Evolutionary conservation across 2,329 filamentous ascomycete species (phyloP).

Genomic region (Ascochyta viciae-villosae): DNA sequence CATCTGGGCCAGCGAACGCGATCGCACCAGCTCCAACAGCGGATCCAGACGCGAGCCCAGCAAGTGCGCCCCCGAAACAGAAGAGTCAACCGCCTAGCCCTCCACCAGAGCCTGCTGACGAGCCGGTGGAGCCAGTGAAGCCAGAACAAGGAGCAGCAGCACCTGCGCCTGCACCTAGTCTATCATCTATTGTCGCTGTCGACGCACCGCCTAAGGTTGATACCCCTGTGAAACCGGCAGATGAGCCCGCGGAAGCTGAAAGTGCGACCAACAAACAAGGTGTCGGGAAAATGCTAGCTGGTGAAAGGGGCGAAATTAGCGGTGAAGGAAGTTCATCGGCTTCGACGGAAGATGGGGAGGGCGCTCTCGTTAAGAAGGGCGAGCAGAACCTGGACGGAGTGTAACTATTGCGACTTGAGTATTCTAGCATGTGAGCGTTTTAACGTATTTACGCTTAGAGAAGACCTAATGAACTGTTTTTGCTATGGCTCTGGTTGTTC

Average conservation of each 20-base stretch:
- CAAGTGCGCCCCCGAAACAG: conserved; percentile 24
- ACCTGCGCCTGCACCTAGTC: background rate
- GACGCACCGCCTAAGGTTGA: conserved; percentile 1
- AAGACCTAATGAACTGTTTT: background rate
- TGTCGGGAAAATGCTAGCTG: background rate
- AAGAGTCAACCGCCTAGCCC: conserved; percentile 11
- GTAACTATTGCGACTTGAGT: background rate
- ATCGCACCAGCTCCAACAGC: conserved; percentile 17
- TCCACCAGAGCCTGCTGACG: conserved; percentile 1
- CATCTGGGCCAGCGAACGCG: conserved; percentile 17
- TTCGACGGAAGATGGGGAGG: background rate
- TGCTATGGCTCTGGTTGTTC: background rate
- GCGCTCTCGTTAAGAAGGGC: conserved; percentile 5
- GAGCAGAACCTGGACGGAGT: conserved; percentile 5
- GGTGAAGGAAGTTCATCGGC: background rate
- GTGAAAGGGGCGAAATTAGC: background rate
- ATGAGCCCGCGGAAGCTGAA: background rate
- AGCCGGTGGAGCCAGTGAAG: background rate
- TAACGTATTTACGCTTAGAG: background rate
- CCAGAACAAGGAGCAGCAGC: background rate
- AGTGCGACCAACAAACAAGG: background rate
- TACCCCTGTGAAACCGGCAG: background rate
- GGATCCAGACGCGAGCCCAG: conserved; percentile 28
- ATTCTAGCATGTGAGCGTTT: background rate
- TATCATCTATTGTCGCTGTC: conserved; percentile 5